Evolutionary conservation across 805 yeast genomes (phyloP), one percentile per base, ranked within the genome.

Genomic region (Lachancea meyersii): DNA sequence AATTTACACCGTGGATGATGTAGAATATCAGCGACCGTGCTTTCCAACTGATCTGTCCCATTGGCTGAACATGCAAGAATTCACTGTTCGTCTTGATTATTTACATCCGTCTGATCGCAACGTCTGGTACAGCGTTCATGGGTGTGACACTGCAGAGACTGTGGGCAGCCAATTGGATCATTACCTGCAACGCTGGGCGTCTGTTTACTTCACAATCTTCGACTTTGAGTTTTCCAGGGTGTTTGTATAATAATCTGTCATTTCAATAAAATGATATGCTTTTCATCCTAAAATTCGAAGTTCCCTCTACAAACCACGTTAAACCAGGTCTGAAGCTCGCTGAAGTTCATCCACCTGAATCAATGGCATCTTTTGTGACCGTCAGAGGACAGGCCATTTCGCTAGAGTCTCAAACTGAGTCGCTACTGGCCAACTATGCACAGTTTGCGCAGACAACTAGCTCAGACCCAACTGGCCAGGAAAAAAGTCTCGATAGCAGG

Each of bases 371-470:
- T 3, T 85, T 83, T 60, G 71, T 77, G 14, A 86, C 86, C 37
- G 70, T 78, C 11, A 71, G 95, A 57, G 69, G 83, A 22, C 84
- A 82, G 54, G 78, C 81, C 0, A 68, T 88, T 27, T 70, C 79
- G 6, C 64, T 82, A 38, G 96, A 91, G 60, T 76, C 80, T 40
- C 84, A 82, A 55, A 73, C 91, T 3, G 77, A 77, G 40, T 53
- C 68, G 1, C 65, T 74, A 19, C 64, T 82, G 21, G 65, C 78
- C 2, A 68, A 67, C 24, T 79, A 71, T 52, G 76, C 86, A 5
- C 65, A 75, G 4, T 76, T 71, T 57, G 76, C 79, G 13, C 71
- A 72, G 41, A 64, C 77, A 1, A 69, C 79, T 1, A 68, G 76
- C 5, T 61, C 76, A 3, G 63, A 70, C 11, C 65, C 78, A 22